phyloP scores from a whole-genome alignment of 1,284 basidiomycete species.

The Cutaneotrichosporon dermatis region DNA sequence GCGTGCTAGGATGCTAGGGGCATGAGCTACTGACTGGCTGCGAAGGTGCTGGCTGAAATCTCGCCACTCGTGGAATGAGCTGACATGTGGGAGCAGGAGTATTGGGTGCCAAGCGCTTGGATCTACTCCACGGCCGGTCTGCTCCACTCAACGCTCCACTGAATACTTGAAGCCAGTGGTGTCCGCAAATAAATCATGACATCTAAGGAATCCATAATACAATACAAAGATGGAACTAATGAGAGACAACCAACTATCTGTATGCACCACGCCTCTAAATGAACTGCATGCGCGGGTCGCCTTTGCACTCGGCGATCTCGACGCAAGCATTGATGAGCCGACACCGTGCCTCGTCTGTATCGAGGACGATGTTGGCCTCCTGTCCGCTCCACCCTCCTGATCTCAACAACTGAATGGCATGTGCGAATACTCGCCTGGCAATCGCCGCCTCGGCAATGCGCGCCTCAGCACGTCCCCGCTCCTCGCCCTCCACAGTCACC shows the following conservation, averaged over 20 bases:
- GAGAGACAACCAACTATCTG: no score
- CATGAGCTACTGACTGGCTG: no score
- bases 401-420: background rate
- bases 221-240: background rate
- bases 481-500: background rate
- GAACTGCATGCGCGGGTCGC: slow-evolving; percentile 1
- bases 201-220: background rate
- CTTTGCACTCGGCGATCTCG: background rate
- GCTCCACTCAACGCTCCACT: no score
- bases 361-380: background rate
- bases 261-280: background rate
- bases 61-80: no score
- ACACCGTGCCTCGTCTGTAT: background rate
- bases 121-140: no score
- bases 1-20: no score
- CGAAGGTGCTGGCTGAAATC: no score
- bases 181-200: no score
- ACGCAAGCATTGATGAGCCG: background rate
- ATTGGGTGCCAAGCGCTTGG: no score
- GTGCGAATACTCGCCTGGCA: background rate
- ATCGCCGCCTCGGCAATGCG: slow-evolving; percentile 1
- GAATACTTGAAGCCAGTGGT: no score
- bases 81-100: no score
- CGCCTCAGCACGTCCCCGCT: background rate
- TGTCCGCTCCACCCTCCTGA: background rate